These are phyloP conservation scores for Globisporangium lucens DNA, from an alignment of 352 stramenopile species.

Conservation along the genomic window DNA sequence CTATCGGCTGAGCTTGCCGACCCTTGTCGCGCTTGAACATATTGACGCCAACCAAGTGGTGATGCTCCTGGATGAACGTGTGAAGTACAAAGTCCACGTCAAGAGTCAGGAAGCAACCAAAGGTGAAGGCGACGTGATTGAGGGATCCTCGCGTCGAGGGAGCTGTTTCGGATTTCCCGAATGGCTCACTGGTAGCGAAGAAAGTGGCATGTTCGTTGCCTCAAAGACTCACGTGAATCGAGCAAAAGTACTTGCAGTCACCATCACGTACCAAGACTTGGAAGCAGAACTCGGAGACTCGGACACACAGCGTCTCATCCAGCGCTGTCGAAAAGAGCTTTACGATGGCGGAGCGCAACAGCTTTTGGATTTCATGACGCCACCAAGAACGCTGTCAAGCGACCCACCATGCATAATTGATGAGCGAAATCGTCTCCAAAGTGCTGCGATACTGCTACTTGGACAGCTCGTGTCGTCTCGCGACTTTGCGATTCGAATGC, in stretches of 20 bases:
- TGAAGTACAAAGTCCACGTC: neutral
- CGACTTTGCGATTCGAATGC: conserved; percentile 5
- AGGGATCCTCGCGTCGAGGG: neutral
- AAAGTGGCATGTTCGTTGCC: neutral
- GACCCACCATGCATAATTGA: neutral
- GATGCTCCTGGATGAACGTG: conserved; percentile 4
- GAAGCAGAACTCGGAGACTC: conserved; percentile 2
- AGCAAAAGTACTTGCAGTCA: neutral
- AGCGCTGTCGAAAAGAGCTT: neutral
- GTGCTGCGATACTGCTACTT: conserved; percentile 6
- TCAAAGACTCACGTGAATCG: neutral
- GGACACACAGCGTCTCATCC: neutral
- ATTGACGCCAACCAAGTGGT: neutral
- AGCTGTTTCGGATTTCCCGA: conserved; percentile 7
- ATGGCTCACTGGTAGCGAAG: conserved; percentile 3
- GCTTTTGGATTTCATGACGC: neutral
- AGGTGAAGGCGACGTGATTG: neutral
- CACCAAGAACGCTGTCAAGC: neutral
- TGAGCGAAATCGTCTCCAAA: conserved; percentile 6
- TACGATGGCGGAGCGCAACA: neutral
- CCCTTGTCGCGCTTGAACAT: neutral
- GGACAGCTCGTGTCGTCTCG: conserved; percentile 1
- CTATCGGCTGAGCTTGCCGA: neutral
- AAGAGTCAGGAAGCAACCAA: neutral
- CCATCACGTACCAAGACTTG: conserved; percentile 4